Base-by-base conservation (phyloP, 1,284 basidiomycete genomes). In the Pulchroboletus neoregius region DNA sequence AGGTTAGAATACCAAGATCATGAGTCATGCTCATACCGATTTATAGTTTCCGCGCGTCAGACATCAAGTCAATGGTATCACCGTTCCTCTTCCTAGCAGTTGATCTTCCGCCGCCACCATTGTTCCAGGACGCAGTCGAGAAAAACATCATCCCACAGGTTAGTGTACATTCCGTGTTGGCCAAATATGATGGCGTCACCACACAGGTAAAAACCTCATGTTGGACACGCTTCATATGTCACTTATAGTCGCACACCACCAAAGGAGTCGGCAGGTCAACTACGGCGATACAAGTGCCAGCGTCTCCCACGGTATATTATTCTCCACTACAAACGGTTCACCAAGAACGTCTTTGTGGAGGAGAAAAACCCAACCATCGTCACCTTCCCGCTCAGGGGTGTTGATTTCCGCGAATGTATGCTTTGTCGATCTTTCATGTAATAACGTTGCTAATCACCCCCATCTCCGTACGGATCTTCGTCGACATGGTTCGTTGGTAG, bases 61-160 rank as follows among this genome's bases (percentile, higher is more conserved):
- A 95, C 58, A 91, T 91, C 67, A 92, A 91, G 66, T 79, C 83
- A n/a, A 75, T 78, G 18, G 77, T 80, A 37, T 91, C 94, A 1
- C 95, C 95, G 0, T 99, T 98, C 74, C 76, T 99, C 45, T 94
- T 97, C 67, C 79, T 99, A 31, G 90, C 94, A 0, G 82, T 99
- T 38, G 96, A 99, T 69, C 79, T 99, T 12, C 96, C 96, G 1
- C 88, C 95, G 0, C 93, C 94, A 15, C 96, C 96, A 2, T 73
- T 99, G 34, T 98, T 99, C 70, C 95, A 97, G 70, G 94, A 97
- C 64, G 71, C 85, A 13, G 80, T 94, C 39, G 91, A 95, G 70
- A 96, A 97, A 70, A 97, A 98, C 65, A 98, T 98, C 66, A 96
- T 99, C 51, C 96, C 96, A 15, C 96, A 99, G 76, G 91, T 97